Evolutionary conservation across 345 rosid genomes (phyloP), one percentile per base, ranked within the genome.

Genomic region (Anacardium occidentale): DNA sequence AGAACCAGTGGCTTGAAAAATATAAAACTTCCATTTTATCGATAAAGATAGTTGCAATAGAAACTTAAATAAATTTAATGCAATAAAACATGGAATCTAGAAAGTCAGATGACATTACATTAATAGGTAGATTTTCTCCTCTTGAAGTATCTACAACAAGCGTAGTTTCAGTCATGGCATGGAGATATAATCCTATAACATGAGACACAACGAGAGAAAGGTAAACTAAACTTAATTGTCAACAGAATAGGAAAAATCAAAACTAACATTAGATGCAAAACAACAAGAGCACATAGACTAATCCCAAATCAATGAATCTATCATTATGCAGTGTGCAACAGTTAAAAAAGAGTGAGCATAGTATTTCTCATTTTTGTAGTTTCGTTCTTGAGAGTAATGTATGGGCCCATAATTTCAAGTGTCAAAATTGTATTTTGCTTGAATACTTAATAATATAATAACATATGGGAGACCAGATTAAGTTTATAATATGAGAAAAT

Each of bases 91-190:
- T 0, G 17, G 24, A 67, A 57, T 40, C 21, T 51, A 32, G 25
- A 55, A 71, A 65, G 44, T 55, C 58, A 59, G 69, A 69, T 61
- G 69, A 76, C 51, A 77, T 81, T 95, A 92, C 99, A 70, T 92
- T 92, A 82, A 92, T 91, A 7, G 89, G 92, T 45, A 95, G 77
- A 50, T 87, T 86, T 84, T 92, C 98, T 79, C 98, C 97, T 71
- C 98, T 84, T 12, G 99, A 95, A 51, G 98, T 92, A 77, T 95
- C 99, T n/a, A 95, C 99, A 25, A 88, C 83, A 64, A 95, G 94
- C 87, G 91, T 88, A 25, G 99, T 82, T 86, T 95, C 98, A 3
- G 96, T 92, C 44, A 80, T 96, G 1, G 90, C 86, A 78, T 89
- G 91, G 52, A 95, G 85, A 83, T 91, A 95, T 20, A 95, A 75